A percentile compares a stretch with the other conserved stretches of the same genome.
Conservation (phyloP, 2,329 filamentous ascomycete genomes). For the Pyricularia sp. region DNA sequence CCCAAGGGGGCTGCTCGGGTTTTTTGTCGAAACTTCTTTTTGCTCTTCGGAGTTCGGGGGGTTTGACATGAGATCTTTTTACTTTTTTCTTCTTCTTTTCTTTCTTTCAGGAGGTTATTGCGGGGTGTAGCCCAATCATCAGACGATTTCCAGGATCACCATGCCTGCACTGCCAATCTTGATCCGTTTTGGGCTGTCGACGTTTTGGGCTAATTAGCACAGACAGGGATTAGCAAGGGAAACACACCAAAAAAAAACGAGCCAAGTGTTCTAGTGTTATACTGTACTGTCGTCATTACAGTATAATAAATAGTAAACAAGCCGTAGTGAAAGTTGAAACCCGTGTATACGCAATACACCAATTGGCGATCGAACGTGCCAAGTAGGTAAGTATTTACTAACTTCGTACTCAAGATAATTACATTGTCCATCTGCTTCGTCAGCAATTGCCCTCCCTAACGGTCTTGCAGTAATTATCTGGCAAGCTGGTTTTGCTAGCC, state of each 20-base stretch:
- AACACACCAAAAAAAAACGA: too few relatives aligned
- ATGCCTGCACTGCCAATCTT: neutral
- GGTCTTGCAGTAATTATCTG: too few relatives aligned
- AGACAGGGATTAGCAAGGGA: neutral
- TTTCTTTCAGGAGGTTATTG: neutral
- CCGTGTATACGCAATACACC: neutral
- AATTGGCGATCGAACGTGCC: neutral
- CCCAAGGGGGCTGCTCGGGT: neutral
- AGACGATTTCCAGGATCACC: neutral
- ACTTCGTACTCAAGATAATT: too few relatives aligned
- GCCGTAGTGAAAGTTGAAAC: neutral
- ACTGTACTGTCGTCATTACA: neutral
- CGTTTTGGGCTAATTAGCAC: neutral
- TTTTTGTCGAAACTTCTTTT: neutral
- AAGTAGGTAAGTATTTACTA: neutral
- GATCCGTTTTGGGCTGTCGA: neutral
- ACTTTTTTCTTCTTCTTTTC: neutral
- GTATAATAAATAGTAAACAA: too few relatives aligned
- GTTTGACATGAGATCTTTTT: neutral
- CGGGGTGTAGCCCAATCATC: neutral
- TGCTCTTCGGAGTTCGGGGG: neutral
- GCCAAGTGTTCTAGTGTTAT: too few relatives aligned
- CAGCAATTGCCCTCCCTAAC: neutral
- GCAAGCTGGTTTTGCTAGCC: too few relatives aligned
- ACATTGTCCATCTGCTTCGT: too few relatives aligned